Evolutionary conservation across 2,329 filamentous ascomycete genomes (phyloP), one percentile per base, ranked within the genome.

Genomic region (Penicillium sp.): DNA sequence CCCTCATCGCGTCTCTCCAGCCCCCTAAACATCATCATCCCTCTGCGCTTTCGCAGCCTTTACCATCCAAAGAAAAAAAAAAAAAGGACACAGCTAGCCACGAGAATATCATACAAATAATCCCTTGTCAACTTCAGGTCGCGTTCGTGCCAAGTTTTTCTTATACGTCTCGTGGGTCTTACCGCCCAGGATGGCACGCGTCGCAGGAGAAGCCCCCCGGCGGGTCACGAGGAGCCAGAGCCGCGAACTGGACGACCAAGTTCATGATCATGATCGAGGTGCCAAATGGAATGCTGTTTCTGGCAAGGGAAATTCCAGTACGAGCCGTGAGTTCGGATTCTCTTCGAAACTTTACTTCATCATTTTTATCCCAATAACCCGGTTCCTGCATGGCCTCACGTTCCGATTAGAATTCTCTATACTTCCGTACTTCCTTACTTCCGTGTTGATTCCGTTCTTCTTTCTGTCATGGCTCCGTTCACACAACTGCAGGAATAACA

Each of bases 201-300:
- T 29, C 8, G 46, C 32, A 20, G 24, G 37, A 20, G 15, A 12
- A 15, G 21, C 37, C 30, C 51, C 18, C 15, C 51, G 45, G 15
- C 62, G 73, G 42, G 56, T 67, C 18, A 73, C 72, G 6, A 65
- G 74, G 46, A 76, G 73, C 46, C 67, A 65, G 46, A 76, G 73
- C 57, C 66, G 67, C 17, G 69, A 75, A 32, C 52, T 66, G 8
- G 68, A 60, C 33, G 42, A 53, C 7, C 43, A 20, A 15, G 13
- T 10, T 17, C 36, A 40, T 9, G 20, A 45, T 17, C 36, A 40
- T 9, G 20, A 45, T 39, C 33, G 34, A 46, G 10, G 39, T 37
- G 40, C 48, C 36, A 36, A 8, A 24, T 40, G 23, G 51, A 51
- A 52, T 51, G 37, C 17, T 53, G 49, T 30, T 34, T 10, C 26